Conservation (phyloP, 2,329 filamentous ascomycete species). For the Trichoderma harzianum region DNA sequence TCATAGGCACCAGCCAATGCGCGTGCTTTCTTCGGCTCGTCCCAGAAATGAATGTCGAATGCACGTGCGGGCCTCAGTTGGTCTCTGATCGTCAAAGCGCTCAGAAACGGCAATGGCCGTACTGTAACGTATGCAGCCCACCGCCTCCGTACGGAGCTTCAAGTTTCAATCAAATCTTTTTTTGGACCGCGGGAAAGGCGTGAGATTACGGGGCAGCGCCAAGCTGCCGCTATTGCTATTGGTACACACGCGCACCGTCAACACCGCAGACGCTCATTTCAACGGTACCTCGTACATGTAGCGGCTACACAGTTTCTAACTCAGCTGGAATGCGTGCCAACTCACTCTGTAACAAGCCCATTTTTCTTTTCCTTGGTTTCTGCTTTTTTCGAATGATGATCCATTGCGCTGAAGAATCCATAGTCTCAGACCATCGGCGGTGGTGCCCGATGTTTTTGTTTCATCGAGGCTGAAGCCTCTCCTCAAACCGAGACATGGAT, state of each 20-base stretch:
- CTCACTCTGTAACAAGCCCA: neutral
- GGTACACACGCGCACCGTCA: neutral
- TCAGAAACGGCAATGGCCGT: neutral
- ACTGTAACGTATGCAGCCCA: neutral
- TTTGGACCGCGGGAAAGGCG: neutral
- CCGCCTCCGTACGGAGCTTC: neutral
- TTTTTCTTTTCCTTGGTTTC: neutral
- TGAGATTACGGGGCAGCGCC: constrained; percentile 9
- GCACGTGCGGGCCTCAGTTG: neutral
- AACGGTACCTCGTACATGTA: neutral
- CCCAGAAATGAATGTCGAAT: neutral
- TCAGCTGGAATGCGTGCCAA: neutral
- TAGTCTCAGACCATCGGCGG: neutral
- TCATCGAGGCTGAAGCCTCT: neutral
- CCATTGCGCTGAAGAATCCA: neutral
- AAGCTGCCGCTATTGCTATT: constrained; percentile 15
- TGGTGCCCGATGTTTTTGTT: constrained; percentile 2
- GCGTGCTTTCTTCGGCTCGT: neutral
- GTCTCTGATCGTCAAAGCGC: neutral
- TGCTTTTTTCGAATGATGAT: neutral
- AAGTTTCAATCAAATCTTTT: neutral
- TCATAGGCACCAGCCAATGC: neutral
- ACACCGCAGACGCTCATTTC: constrained; percentile 14
- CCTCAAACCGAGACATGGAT: constrained; percentile 12
- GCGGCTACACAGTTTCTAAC: neutral